phyloP scores from a whole-genome alignment of 257 asterid species.

The Rubia yunnanensis region DNA sequence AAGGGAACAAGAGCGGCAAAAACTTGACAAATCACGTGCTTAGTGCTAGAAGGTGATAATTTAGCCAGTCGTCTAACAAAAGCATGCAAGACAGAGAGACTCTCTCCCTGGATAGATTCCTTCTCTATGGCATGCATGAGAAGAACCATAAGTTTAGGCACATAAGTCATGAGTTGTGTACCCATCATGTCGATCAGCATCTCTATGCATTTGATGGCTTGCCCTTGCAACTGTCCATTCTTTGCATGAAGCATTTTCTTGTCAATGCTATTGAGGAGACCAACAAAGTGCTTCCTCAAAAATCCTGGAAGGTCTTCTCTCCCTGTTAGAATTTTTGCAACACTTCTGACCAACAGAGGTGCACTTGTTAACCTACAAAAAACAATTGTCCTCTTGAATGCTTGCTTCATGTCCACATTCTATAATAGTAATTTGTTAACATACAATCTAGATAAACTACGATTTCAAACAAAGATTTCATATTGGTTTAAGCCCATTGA shows the following conservation, averaged over 20 bases:
- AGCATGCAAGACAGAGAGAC: conserved; percentile 71
- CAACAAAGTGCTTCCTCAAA: conserved; percentile 75
- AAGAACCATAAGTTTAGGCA: conserved; percentile 96
- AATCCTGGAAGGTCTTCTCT: conserved; percentile 82
- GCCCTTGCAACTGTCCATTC: conserved; percentile 64
- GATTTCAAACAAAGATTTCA: background rate
- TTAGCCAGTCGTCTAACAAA: conserved; percentile 71
- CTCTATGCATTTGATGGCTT: conserved; percentile 80
- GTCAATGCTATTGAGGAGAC: conserved; percentile 81
- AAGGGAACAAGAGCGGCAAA: conserved; percentile 94
- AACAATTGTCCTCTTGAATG: conserved; percentile 3
- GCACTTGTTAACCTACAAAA: conserved; percentile 69
- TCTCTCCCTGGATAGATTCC: conserved; percentile 78
- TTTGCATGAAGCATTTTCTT: conserved; percentile 87
- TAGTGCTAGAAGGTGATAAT: conserved; percentile 79
- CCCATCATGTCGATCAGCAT: conserved; percentile 87
- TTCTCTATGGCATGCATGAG: conserved; percentile 88
- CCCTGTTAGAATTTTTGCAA: conserved; percentile 68
- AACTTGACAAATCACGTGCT: conserved; percentile 90
- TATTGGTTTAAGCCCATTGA: background rate
- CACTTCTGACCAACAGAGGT: conserved; percentile 69
- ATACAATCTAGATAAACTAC: background rate
- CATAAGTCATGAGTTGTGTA: conserved; percentile 76
- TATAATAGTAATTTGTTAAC: background rate
- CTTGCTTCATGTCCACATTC: background rate